Base-by-base conservation (phyloP, 2,329 filamentous ascomycete species). In the Geoglossum cookeanum region DNA sequence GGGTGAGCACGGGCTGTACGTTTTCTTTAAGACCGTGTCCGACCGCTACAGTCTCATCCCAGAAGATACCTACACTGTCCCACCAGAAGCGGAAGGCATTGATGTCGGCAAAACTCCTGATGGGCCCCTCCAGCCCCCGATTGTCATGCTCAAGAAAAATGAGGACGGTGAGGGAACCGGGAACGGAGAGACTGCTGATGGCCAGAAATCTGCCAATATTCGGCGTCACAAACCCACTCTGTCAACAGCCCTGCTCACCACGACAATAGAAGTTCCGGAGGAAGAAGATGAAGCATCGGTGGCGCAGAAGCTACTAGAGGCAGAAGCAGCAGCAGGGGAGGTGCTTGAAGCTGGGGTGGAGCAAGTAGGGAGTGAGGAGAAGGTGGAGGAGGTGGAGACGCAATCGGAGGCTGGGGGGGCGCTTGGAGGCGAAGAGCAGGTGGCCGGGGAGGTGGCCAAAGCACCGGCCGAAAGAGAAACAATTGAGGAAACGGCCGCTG, bases 11-110 rank as follows among this genome's bases (percentile, higher is more conserved):
- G 92, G 92, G 0, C 73, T 98, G 9, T 98, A 98, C 68, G 80
- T 94, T 58, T 84, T 98, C 65, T 98, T 97, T 77, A 97, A 96
- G 76, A 92, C 85, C 0, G 90, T 97, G 27, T 97, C 91, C 69
- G 92, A 98, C 68, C 78, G 84, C 63, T 96, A 95, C 69, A 84
- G 85, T 63, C 76, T 97, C 59, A 81, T 98, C 33, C 89, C 89
- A 0, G 83, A 87, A 55, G 92, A 97, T 71, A 96, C 94, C 67
- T 96, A 97, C 72, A 97, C 94, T 59, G 81, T 98, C 49, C 91
- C 92, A 0, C 81, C 86, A 1, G 91, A 97, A 69, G 91, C 92
- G 3, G 91, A 97, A 69, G 91, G 90, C 0, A 72, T 88, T 1
- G 87, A 91, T 56, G 58, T 44, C 13, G 37, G 37, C 30, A 53